Evolutionary conservation across 2,329 filamentous ascomycete genomes (phyloP).

Genomic region (Sordariomycetes sp.): DNA sequence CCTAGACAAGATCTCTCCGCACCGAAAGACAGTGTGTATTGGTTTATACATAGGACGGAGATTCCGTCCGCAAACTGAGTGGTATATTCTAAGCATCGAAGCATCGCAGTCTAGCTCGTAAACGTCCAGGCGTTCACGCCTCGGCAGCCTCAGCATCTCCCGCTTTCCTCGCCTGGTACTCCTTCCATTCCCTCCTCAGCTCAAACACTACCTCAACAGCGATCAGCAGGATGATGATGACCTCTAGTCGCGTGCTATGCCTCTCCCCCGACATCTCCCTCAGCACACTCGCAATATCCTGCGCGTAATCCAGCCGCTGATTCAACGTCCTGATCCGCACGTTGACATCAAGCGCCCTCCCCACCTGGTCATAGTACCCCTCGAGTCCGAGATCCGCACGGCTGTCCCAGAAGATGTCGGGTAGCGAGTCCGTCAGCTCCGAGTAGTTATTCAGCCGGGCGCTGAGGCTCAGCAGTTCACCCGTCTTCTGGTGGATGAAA

Average conservation of each 20-base stretch:
- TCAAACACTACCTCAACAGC: slow-evolving; percentile 87
- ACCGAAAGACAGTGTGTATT: neutral
- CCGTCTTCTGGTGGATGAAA: slow-evolving; percentile 87
- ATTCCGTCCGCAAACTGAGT: neutral
- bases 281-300: slow-evolving; percentile 83
- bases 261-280: slow-evolving; percentile 83
- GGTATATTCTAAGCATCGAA: neutral
- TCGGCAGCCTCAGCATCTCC: neutral
- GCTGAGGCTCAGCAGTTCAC: slow-evolving; percentile 76
- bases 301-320: slow-evolving; percentile 95
- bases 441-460: slow-evolving; percentile 95
- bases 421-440: slow-evolving; percentile 86
- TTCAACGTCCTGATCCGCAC: slow-evolving; percentile 85
- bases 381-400: slow-evolving; percentile 80
- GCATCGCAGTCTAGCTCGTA: neutral
- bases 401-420: slow-evolving; percentile 94
- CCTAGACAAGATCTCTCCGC: neutral
- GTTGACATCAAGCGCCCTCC: slow-evolving; percentile 78
- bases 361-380: slow-evolving; percentile 89
- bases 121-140: neutral
- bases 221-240: slow-evolving; percentile 92
- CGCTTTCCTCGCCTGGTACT: slow-evolving; percentile 17
- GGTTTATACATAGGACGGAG: neutral
- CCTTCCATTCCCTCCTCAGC: slow-evolving; percentile 50
- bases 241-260: slow-evolving; percentile 77